A percentile compares a stretch with the other conserved stretches of the same genome.
Conservation (phyloP, 768 basidiomycete species). For the Rhizopogon vinicolor region DNA sequence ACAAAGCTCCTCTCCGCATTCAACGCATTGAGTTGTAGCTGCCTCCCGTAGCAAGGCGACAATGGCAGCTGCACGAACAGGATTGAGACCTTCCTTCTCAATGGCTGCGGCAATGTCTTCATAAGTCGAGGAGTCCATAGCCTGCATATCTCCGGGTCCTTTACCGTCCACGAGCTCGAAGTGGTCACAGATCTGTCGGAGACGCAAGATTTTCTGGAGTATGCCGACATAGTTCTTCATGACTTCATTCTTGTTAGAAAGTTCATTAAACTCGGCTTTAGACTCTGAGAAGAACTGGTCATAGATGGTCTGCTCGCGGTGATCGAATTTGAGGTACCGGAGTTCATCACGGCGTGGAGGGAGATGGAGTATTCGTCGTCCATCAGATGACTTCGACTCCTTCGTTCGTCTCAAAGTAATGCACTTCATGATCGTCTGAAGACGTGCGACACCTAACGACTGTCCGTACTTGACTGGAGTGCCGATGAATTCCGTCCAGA, state of each 20-base stretch:
- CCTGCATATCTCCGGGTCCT: constrained; percentile 39
- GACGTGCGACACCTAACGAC: constrained; percentile 82
- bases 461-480: constrained; percentile 91
- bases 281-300: constrained; percentile 85
- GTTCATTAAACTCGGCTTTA: constrained; percentile 86
- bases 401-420: constrained; percentile 97
- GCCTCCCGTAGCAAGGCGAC: constrained; percentile 84
- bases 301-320: constrained; percentile 82
- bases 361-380: constrained; percentile 79
- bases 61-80: constrained; percentile 71
- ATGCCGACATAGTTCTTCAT: constrained; percentile 99
- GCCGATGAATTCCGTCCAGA: constrained; percentile 93
- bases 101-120: constrained; percentile 80
- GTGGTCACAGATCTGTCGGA: constrained; percentile 98
- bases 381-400: constrained; percentile 77
- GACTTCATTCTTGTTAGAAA: constrained; percentile 85
- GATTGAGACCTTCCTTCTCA: constrained; percentile 71
- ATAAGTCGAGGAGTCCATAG: constrained; percentile 51
- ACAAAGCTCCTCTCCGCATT: constrained; percentile 79
- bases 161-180: constrained; percentile 83
- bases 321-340: constrained; percentile 78
- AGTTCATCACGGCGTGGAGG: constrained; percentile 90
- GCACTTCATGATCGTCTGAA: constrained; percentile 96
- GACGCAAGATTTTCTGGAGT: constrained; percentile 90
- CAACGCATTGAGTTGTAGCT: constrained; percentile 82